A percentile compares a stretch with the other conserved stretches of the same genome.
Evolutionary conservation across 805 yeast genomes (phyloP).

Genomic region (Sugiyamaella lignohabitans): DNA sequence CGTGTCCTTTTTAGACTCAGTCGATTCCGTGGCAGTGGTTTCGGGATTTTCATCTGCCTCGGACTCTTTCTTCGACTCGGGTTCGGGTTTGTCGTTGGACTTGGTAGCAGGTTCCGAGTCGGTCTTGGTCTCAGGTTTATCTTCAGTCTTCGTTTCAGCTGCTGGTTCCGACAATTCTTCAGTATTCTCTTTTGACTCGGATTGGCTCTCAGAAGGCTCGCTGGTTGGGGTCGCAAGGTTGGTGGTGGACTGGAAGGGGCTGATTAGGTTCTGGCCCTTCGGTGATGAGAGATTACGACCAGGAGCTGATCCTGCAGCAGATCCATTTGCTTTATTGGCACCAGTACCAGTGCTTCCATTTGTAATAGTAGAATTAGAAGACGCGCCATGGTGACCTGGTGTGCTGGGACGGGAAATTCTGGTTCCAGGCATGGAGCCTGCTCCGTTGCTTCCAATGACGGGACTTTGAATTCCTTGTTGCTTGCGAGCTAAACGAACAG

Average conservation of each 20-base stretch:
- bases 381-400: slow-evolving; percentile 3
- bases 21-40: background rate
- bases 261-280: slow-evolving; percentile 8
- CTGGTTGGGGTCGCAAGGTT: slow-evolving; percentile 13
- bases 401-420: slow-evolving; percentile 10
- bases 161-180: slow-evolving; percentile 3
- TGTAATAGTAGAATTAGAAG: slow-evolving; percentile 1
- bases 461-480: background rate
- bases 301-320: no score
- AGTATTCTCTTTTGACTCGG: slow-evolving; percentile 5
- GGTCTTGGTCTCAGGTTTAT: background rate
- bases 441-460: background rate
- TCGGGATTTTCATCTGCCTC: background rate
- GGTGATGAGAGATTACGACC: slow-evolving; percentile 11
- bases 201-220: background rate
- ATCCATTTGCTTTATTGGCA: no score
- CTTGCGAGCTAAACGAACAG: slow-evolving; percentile 11
- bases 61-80: background rate
- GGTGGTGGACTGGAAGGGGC: slow-evolving; percentile 15
- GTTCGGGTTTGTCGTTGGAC: background rate
- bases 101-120: background rate
- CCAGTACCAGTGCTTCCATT: no score
- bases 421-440: background rate
- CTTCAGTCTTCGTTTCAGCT: slow-evolving; percentile 4
- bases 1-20: background rate